Evolutionary conservation across 2,329 filamentous ascomycete genomes (phyloP).

Genomic region (Aspergillus neoniger): DNA sequence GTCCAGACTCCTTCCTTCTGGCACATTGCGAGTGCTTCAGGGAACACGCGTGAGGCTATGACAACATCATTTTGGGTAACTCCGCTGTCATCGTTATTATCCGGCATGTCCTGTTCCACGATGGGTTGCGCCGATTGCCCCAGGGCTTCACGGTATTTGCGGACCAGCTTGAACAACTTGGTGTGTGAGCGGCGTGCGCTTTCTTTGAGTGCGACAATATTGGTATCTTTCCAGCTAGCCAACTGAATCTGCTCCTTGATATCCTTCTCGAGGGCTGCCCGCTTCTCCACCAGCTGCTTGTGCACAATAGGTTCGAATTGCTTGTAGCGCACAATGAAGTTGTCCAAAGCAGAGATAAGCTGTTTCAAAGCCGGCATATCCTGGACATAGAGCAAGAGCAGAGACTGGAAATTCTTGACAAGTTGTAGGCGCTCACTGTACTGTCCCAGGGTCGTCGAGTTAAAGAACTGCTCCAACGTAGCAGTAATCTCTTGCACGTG

Average conservation of each 20-base stretch:
- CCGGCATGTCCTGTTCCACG: slow-evolving; percentile 35
- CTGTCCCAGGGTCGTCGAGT: slow-evolving; percentile 77
- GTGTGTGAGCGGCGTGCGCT: slow-evolving; percentile 88
- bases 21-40: slow-evolving; percentile 37
- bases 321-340: slow-evolving; percentile 74
- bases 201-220: slow-evolving; percentile 83
- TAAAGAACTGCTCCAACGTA: slow-evolving; percentile 77
- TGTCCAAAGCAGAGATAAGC: slow-evolving; percentile 67
- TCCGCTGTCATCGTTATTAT: slow-evolving; percentile 36
- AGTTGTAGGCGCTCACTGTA: slow-evolving; percentile 72
- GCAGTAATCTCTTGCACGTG: slow-evolving; percentile 72
- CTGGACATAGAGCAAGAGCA: slow-evolving; percentile 63
- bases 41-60: slow-evolving; percentile 25
- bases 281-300: slow-evolving; percentile 67
- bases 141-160: slow-evolving; percentile 82
- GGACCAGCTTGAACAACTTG: slow-evolving; percentile 86
- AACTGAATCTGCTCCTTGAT: slow-evolving; percentile 92
- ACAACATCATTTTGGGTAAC: slow-evolving; percentile 12
- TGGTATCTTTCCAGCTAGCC: slow-evolving; percentile 97
- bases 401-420: slow-evolving; percentile 61
- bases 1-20: slow-evolving; percentile 37
- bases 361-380: slow-evolving; percentile 61
- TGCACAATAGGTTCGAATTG: slow-evolving; percentile 68
- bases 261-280: slow-evolving; percentile 77
- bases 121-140: slow-evolving; percentile 72